phyloP scores from a whole-genome alignment of 2,329 filamentous ascomycete species.

The Helotiales sp. region DNA sequence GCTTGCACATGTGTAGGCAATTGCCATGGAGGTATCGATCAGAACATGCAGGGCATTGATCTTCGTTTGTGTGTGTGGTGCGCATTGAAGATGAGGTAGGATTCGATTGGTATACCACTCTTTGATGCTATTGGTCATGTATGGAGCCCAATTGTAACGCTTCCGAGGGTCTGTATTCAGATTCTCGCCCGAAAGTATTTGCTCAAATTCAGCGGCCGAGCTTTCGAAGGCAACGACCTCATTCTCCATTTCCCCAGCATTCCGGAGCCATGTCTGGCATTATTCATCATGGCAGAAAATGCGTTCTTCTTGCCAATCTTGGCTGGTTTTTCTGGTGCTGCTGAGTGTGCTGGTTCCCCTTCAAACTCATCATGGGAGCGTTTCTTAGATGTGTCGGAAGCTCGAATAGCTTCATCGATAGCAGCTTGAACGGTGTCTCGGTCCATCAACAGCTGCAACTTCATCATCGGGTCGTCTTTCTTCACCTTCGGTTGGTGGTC shows the following conservation, averaged over 20 bases:
- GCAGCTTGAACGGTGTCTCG: background rate
- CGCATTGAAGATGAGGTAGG: background rate
- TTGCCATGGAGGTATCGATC: slow-evolving; percentile 11
- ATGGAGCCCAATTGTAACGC: background rate
- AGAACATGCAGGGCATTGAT: slow-evolving; percentile 17
- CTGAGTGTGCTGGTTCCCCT: background rate
- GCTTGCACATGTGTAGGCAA: slow-evolving; percentile 9
- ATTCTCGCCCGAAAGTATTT: background rate
- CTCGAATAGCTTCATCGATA: background rate
- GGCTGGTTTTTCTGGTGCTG: background rate
- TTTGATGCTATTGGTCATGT: background rate
- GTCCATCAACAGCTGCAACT: background rate
- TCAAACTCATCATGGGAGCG: slow-evolving; percentile 3
- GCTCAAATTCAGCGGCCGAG: background rate
- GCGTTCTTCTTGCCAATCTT: slow-evolving; percentile 4
- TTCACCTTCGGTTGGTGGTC: background rate
- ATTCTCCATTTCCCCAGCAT: background rate
- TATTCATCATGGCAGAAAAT: slow-evolving; percentile 14
- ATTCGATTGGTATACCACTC: background rate
- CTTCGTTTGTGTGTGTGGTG: slow-evolving; percentile 8
- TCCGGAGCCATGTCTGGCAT: slow-evolving; percentile 2
- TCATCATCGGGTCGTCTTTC: background rate
- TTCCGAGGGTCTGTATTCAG: background rate
- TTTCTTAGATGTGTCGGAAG: background rate
- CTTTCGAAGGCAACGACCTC: background rate